Evolutionary conservation across 495 filamentous ascomycete genomes (phyloP), one percentile per base, ranked within the genome.

Genomic region (Penicillium turbatum): DNA sequence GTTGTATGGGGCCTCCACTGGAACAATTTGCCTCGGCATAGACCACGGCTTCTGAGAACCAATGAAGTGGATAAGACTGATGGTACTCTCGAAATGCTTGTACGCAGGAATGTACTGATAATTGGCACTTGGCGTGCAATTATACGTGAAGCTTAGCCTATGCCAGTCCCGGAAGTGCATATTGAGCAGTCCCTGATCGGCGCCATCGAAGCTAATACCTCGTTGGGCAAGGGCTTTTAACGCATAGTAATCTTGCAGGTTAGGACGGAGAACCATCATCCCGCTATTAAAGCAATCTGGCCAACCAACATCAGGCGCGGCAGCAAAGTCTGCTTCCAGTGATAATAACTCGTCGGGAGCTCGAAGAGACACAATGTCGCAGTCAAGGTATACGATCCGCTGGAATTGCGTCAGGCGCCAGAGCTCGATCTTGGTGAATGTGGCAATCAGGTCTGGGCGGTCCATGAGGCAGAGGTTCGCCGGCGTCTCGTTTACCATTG

Each of bases 271-370:
- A 38, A 87, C 89, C 88, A 99, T 93, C 45, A 99, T 79, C 53
- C 93, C 93, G 40, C 89, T 92, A 74, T 99, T 99, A 80, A 99
- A 99, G 55, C 90, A 82, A 73, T 99, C 93, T 29, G 93, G 93
- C 95, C 95, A 99, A 62, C 93, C 93, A 60, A 97, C 86, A 65
- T 99, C 93, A 30, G 93, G 95, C 12, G 87, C 90, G 2, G 93
- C 93, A 3, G 91, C 89, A 63, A 99, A 97, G 32, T 83, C 72
- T 45, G 84, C 78, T 4, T 86, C 72, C 48, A 95, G 62, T 21
- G 86, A 77, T 63, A 99, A 90, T 34, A 99, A 83, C 76, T 97
- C 95, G 63, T 99, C 92, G 2, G 92, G 90, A 27, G 90, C 89
- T 50, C 89, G 77, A 44, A 96, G 75, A 16, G 89, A 85, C 27